Conservation (phyloP, 768 basidiomycete genomes). For the Lactifluus subvellereus region DNA sequence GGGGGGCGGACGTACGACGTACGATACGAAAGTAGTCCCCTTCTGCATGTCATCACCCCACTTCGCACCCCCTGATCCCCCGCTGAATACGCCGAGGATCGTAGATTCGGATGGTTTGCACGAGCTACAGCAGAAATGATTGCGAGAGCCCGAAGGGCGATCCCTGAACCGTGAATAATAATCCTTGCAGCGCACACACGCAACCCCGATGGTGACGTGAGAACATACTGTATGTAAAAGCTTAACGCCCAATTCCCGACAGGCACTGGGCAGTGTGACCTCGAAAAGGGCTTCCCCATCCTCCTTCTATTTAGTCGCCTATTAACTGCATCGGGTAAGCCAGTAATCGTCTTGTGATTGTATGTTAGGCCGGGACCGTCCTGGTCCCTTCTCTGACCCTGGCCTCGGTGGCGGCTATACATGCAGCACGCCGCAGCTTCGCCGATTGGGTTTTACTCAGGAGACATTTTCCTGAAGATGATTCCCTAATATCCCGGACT, state of each 20-base stretch:
- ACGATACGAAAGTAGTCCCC: too few relatives aligned
- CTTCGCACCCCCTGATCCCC: conserved; percentile 3
- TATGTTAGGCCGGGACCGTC: conserved; percentile 7
- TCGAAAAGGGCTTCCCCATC: conserved; percentile 10
- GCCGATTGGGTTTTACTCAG: conserved; percentile 12
- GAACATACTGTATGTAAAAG: conserved; percentile 15
- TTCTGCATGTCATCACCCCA: not conserved
- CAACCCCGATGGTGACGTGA: conserved; percentile 17
- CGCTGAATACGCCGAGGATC: conserved; percentile 2
- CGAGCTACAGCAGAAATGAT: not conserved
- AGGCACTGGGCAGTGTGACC: conserved; percentile 17
- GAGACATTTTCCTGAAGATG: conserved; percentile 16
- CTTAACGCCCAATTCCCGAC: conserved; percentile 17
- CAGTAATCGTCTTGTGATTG: conserved; percentile 18
- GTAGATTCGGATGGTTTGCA: not conserved
- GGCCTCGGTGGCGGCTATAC: conserved; percentile 8
- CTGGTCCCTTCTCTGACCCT: conserved; percentile 8
- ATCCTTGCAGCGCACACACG: not conserved
- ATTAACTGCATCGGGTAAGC: conserved; percentile 16
- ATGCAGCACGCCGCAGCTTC: conserved; percentile 12
- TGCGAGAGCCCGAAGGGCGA: not conserved
- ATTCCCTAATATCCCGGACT: conserved; percentile 20
- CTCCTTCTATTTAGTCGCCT: conserved; percentile 19
- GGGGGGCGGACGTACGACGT: too few relatives aligned
- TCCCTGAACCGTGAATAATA: not conserved